Evolutionary conservation across 345 rosid genomes (phyloP).

Genomic region (Pistacia vera): DNA sequence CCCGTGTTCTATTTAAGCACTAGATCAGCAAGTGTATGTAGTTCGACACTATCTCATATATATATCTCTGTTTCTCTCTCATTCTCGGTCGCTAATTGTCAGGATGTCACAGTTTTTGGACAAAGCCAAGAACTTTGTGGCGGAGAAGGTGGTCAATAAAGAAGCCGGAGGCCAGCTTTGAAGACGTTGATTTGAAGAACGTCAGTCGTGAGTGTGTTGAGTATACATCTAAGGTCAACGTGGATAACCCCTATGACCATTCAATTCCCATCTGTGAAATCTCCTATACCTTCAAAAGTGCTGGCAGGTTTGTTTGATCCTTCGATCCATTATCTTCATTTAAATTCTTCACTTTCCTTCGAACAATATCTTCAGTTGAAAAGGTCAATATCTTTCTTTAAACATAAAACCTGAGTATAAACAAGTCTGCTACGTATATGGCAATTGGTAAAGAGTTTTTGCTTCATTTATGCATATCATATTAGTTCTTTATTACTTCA

Average conservation of each 20-base stretch:
- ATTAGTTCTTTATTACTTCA: too few species aligned
- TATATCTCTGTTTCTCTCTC: too few species aligned
- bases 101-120: constrained; percentile 42
- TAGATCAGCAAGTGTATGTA: background rate
- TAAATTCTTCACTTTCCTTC: background rate
- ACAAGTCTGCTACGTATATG: too few species aligned
- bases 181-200: constrained; percentile 66
- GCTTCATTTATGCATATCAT: background rate
- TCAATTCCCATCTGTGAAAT: constrained; percentile 80
- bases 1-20: background rate
- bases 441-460: background rate
- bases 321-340: background rate
- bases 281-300: constrained; percentile 75
- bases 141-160: constrained; percentile 64
- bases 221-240: constrained; percentile 67
- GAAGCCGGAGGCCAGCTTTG: constrained; percentile 73
- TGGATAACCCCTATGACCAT: constrained; percentile 67
- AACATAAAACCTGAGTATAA: too few species aligned
- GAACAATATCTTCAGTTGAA: too few species aligned
- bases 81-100: too few species aligned
- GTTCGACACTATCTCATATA: too few species aligned
- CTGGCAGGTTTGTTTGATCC: constrained; percentile 41
- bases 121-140: constrained; percentile 76
- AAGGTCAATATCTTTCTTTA: too few species aligned
- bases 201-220: constrained; percentile 59